A percentile compares a stretch with the other conserved stretches of the same genome.
Conservation (phyloP, 495 filamentous ascomycete genomes). For the Penicillium canescens region DNA sequence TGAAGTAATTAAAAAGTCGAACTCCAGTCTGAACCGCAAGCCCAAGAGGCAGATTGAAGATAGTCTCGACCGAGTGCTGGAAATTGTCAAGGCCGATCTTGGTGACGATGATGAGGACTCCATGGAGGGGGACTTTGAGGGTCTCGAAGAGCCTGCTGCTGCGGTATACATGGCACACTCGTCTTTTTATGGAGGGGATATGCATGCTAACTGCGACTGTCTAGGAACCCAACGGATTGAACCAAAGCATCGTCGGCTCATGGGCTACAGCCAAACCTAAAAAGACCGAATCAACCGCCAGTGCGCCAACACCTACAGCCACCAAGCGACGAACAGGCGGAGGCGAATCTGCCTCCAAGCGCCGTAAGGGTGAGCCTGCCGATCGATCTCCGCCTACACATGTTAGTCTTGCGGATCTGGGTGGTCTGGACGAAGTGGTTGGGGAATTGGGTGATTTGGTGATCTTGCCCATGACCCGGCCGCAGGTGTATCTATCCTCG, state of each 20-base stretch:
- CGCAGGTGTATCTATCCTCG: slow-evolving; percentile 61
- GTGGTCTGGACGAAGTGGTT: slow-evolving; percentile 80
- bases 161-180: slow-evolving; percentile 25
- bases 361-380: slow-evolving; percentile 58
- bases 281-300: slow-evolving; percentile 33
- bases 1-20: slow-evolving; percentile 76
- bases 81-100: slow-evolving; percentile 66
- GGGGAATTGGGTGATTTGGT: slow-evolving; percentile 76
- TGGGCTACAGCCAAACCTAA: slow-evolving; percentile 58
- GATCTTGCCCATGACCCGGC: slow-evolving; percentile 75
- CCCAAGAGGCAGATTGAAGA: slow-evolving; percentile 80
- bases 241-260: slow-evolving; percentile 68
- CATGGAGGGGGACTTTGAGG: slow-evolving; percentile 66
- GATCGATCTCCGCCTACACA: slow-evolving; percentile 74
- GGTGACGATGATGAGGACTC: slow-evolving; percentile 54
- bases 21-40: slow-evolving; percentile 78
- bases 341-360: slow-evolving; percentile 69
- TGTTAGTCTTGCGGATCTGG: slow-evolving; percentile 76
- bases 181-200: no score
- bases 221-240: slow-evolving; percentile 68
- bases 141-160: slow-evolving; percentile 48
- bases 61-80: slow-evolving; percentile 81
- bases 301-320: slow-evolving; percentile 23
- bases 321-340: slow-evolving; percentile 57
- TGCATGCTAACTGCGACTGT: slow-evolving; percentile 7